These are phyloP conservation scores for Aspergillus amoenus DNA, from an alignment of 2,329 filamentous ascomycete genomes.

Conservation along the genomic window DNA sequence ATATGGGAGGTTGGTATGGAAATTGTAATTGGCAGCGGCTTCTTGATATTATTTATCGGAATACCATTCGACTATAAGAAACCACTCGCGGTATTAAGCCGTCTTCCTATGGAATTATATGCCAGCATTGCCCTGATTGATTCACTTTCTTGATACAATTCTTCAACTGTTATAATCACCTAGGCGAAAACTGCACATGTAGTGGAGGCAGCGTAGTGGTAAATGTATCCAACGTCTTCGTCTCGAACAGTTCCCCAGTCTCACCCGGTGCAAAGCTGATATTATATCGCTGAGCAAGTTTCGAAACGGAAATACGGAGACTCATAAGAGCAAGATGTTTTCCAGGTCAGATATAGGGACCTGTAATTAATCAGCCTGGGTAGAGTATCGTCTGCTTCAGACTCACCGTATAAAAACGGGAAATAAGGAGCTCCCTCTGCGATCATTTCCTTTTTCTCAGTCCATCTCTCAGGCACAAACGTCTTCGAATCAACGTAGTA, in stretches of 20 bases:
- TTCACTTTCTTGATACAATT: no score
- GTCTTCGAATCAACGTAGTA: conserved; percentile 19
- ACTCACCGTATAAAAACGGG: conserved; percentile 24
- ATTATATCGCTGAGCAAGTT: conserved; percentile 22
- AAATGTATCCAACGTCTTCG: conserved; percentile 21
- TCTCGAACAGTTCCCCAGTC: conserved; percentile 18
- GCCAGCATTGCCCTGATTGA: no score
- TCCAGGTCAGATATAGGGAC: conserved; percentile 30
- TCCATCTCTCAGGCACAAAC: conserved; percentile 36
- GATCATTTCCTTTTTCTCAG: conserved; percentile 20
- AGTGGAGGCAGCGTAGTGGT: conserved; percentile 31
- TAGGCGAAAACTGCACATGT: conserved; percentile 3
- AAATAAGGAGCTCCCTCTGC: conserved; percentile 24
- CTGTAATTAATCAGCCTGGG: conserved; percentile 4
- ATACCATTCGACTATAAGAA: no score
- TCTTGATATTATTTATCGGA: no score
- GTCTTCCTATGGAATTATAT: no score
- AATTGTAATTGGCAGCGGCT: no score
- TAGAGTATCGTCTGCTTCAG: not conserved
- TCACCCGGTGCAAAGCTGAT: conserved; percentile 22
- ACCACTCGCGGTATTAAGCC: no score
- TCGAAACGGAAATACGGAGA: conserved; percentile 22
- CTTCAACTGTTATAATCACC: no score
- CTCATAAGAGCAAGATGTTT: conserved; percentile 34
- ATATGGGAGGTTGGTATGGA: no score